These are phyloP conservation scores for Mikania micrantha DNA, from an alignment of 129 eudicot species.

Conservation along the genomic window DNA sequence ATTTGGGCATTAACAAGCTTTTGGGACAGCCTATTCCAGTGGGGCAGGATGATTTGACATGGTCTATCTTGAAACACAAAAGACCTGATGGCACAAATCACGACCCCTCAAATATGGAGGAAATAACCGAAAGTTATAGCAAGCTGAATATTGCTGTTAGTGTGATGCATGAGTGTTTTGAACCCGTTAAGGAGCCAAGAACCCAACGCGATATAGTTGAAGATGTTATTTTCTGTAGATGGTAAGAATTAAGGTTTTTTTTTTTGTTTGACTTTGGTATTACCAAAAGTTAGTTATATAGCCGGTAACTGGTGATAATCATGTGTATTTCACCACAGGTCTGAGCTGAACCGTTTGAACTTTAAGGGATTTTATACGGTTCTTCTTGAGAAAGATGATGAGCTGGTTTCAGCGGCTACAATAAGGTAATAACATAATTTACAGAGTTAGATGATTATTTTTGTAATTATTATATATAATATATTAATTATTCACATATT, in stretches of 20 bases:
- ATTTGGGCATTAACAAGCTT: slow-evolving; percentile 46
- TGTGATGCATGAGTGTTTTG: slow-evolving; percentile 95
- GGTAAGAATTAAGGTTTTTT: slow-evolving; percentile 33
- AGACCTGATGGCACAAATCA: slow-evolving; percentile 17
- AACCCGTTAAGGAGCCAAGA: slow-evolving; percentile 74
- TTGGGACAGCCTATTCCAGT: slow-evolving; percentile 58
- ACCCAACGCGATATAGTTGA: slow-evolving; percentile 76
- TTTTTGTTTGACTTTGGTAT: not conserved
- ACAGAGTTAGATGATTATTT: not conserved
- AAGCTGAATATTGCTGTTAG: slow-evolving; percentile 76
- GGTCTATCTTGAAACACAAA: slow-evolving; percentile 64
- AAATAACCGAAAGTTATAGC: slow-evolving; percentile 46
- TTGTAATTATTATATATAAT: not conserved
- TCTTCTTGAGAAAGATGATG: slow-evolving; percentile 84
- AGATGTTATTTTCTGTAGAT: slow-evolving; percentile 72
- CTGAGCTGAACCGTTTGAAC: slow-evolving; percentile 81
- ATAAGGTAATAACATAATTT: slow-evolving; percentile 44
- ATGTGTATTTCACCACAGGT: slow-evolving; percentile 38
- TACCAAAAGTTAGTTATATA: not conserved
- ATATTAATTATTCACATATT: slow-evolving; percentile 3
- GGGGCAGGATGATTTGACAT: slow-evolving; percentile 58
- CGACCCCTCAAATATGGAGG: slow-evolving; percentile 23
- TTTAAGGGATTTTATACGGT: slow-evolving; percentile 81
- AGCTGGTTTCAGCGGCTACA: slow-evolving; percentile 68
- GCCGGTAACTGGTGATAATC: not conserved